phyloP scores from a whole-genome alignment of 192 early-diverging fungal genomes.

The Chytriomyces sp. region DNA sequence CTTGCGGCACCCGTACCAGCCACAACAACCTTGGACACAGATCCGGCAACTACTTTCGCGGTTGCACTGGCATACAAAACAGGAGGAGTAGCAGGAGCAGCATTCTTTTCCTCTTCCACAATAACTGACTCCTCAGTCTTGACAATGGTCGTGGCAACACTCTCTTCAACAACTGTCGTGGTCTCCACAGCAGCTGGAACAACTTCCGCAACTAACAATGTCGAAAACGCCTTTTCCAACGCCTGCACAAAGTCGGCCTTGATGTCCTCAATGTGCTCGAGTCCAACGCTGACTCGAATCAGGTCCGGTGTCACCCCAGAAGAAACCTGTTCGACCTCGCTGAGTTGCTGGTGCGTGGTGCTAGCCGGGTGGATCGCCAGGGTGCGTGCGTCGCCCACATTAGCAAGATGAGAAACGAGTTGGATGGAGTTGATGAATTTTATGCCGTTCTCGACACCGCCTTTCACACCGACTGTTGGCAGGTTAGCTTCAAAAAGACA shows the following conservation, averaged over 20 bases:
- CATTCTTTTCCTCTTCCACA: too few species aligned
- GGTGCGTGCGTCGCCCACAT: conserved; percentile 90
- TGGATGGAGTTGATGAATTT: conserved; percentile 77
- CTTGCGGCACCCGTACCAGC: too few species aligned
- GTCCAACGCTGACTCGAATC: conserved; percentile 82
- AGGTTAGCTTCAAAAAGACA: neutral
- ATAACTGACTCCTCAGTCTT: too few species aligned
- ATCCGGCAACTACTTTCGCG: too few species aligned
- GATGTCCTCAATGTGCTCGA: conserved; percentile 72
- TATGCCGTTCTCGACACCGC: conserved; percentile 55
- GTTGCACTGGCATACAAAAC: too few species aligned
- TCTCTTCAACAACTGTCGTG: too few species aligned
- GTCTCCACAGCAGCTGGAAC: too few species aligned
- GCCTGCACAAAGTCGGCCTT: conserved; percentile 53
- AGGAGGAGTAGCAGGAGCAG: too few species aligned
- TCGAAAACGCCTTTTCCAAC: conserved; percentile 31
- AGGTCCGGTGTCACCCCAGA: conserved; percentile 80
- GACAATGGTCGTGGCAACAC: too few species aligned
- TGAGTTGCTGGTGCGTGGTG: conserved; percentile 89
- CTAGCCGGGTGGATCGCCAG: conserved; percentile 83
- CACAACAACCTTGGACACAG: too few species aligned
- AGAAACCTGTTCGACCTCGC: conserved; percentile 73
- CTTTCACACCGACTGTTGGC: conserved; percentile 51
- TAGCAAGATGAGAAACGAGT: conserved; percentile 87
- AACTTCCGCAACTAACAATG: neutral